Percentiles rank a stretch among this genome's conserved stretches.
phyloP scores from a whole-genome alignment of 2,329 filamentous ascomycete genomes.

The Atkinsonella hypoxylon region DNA sequence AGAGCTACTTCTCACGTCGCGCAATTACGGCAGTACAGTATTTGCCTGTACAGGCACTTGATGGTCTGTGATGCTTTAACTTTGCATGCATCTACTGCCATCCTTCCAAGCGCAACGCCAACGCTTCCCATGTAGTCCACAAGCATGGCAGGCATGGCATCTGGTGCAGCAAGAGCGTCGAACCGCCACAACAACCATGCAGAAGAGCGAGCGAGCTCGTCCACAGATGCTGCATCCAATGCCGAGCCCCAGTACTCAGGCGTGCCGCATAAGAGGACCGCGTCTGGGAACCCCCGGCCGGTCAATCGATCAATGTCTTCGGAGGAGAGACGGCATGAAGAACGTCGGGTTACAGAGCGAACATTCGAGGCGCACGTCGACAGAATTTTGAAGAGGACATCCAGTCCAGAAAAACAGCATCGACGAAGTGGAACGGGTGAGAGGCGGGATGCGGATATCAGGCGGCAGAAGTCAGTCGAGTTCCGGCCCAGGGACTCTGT shows the following conservation, averaged over 20 bases:
- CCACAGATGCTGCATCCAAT: constrained; percentile 19
- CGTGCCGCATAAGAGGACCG: constrained; percentile 42
- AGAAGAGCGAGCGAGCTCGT: constrained; percentile 24
- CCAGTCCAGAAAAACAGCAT: constrained; percentile 46
- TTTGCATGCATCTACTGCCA: not conserved
- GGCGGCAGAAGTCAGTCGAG: constrained; percentile 32
- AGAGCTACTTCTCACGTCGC: not conserved
- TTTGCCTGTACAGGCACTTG: not conserved
- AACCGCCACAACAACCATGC: constrained; percentile 31
- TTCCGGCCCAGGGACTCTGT: constrained; percentile 31
- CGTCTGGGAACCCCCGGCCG: constrained; percentile 44
- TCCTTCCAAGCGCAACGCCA: not conserved
- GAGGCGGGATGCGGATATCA: constrained; percentile 24
- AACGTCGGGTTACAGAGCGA: constrained; percentile 43
- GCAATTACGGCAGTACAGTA: not conserved
- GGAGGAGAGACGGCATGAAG: constrained; percentile 32
- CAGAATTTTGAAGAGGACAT: constrained; percentile 44
- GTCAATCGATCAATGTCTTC: constrained; percentile 27
- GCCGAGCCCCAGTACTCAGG: constrained; percentile 23
- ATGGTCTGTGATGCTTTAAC: not conserved
- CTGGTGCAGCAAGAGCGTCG: constrained; percentile 28
- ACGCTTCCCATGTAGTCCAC: constrained; percentile 12
- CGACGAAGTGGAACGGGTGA: constrained; percentile 27
- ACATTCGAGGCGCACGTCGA: constrained; percentile 50
- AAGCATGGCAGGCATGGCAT: constrained; percentile 24